A percentile compares a stretch with the other conserved stretches of the same genome.
phyloP scores from a whole-genome alignment of 495 filamentous ascomycete species.

The Aspergillus diversus region DNA sequence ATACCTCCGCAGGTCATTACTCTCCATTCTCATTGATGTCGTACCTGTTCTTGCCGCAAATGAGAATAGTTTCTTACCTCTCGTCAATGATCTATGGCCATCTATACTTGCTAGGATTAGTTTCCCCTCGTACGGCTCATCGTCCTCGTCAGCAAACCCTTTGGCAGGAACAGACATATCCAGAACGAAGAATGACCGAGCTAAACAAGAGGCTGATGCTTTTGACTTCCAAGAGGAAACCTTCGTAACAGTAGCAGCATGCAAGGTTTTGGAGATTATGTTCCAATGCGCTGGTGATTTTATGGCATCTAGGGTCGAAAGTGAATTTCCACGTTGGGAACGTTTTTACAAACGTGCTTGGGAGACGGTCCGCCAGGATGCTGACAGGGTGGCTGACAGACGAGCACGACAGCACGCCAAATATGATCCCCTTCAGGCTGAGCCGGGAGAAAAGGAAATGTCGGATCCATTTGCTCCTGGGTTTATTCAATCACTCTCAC shows the following conservation, averaged over 20 bases:
- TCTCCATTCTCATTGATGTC: slow-evolving; percentile 71
- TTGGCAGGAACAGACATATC: slow-evolving; percentile 27
- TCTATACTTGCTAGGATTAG: slow-evolving; percentile 67
- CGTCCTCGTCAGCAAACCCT: slow-evolving; percentile 31
- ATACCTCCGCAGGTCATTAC: slow-evolving; percentile 72
- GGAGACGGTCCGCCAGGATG: slow-evolving; percentile 43
- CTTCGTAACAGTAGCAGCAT: slow-evolving; percentile 72
- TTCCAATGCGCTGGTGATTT: slow-evolving; percentile 74
- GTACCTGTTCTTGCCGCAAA: slow-evolving; percentile 69
- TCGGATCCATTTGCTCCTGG: not conserved
- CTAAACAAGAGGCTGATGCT: slow-evolving; percentile 21
- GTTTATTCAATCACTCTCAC: slow-evolving; percentile 30
- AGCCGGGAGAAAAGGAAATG: not conserved
- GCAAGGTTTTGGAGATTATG: slow-evolving; percentile 64
- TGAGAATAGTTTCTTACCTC: slow-evolving; percentile 80
- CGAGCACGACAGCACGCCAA: slow-evolving; percentile 28
- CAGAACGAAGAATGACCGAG: slow-evolving; percentile 13
- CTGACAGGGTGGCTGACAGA: slow-evolving; percentile 37
- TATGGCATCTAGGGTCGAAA: slow-evolving; percentile 68
- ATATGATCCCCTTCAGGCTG: not conserved
- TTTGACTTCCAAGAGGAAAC: slow-evolving; percentile 64
- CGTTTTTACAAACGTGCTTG: slow-evolving; percentile 46
- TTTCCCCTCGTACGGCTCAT: slow-evolving; percentile 40
- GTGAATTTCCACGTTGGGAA: slow-evolving; percentile 66
- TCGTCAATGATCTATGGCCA: slow-evolving; percentile 90